Base-by-base conservation (phyloP, 805 yeast genomes). In the Allodekkera sacchari region DNA sequence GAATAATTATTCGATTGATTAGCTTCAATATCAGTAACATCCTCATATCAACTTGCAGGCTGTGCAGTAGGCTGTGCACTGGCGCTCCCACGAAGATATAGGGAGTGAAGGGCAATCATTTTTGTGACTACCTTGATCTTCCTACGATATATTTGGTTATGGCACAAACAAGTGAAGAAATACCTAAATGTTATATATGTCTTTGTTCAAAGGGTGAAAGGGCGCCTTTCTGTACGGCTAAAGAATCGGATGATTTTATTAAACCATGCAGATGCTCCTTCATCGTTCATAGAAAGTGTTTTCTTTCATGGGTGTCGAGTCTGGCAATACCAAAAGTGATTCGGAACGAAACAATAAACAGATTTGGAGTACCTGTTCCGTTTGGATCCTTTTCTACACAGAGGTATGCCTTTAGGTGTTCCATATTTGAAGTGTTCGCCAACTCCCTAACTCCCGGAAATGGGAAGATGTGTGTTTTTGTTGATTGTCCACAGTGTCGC, bases 261-360 rank as follows among this genome's bases (percentile, higher is more conserved):
- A 54, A 53, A 13, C 70, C 71, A 2, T 68, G 74, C 35, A 35
- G 47, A 12, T 68, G 74, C 43, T 63, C 64, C 4, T 42, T 68
- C 17, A 42, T 53, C 8, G 73, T 70, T 4, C 74, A 68, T 42
- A 57, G 66, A 27, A 47, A 47, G 29, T 68, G 74, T 33, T 49
- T 68, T 22, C 43, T 62, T 8, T 55, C 57, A 8, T 66, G 71
- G 71, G 56, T 59, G 3, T 44, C 56, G 17, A 50, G 57, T 28
- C 36, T 52, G 15, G 11, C 28, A 5, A 30, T 25, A 8, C 32
- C 41, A 18, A 10, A 26, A 15, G 26, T 21, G 18, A 18, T 26
- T 15, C 25, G 24, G 25, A 17, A 21, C 14, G 14, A 10, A 5
- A 27, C 11, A 5, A 24, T 12, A n/a, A 7, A 9, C 8, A 18